Evolutionary conservation across 306 rosid species (phyloP), one percentile per base, ranked within the genome.

Genomic region (Leucaena leucocephala): DNA sequence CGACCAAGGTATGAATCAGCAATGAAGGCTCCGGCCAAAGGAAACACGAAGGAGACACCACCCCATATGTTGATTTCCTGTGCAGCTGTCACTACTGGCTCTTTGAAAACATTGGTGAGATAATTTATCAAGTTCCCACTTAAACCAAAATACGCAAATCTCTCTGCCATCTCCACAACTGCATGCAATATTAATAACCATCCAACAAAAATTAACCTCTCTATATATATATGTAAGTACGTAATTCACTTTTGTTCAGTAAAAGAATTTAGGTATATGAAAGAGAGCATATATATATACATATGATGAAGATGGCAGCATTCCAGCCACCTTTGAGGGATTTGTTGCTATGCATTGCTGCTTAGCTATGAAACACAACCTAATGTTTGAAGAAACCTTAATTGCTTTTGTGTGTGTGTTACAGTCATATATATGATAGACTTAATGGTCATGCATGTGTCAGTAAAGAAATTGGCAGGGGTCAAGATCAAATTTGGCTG

Each of bases 251-350:
- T 49, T 49, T 15, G 54, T 49, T 49, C 14, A 38, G 5, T 38
- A 4, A 38, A 4, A 38, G 42, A 38, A 38, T 6, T 38, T 38
- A 38, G 4, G 42, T 38, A 38, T 38, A 38, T 38, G 21, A 50
- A 50, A 55, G 62, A 55, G 27, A 54, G 59, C 4, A 54, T 54
- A 40, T 6, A 6, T 40, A 49, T 2, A 9, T 17, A 58, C 64
- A 58, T 58, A 58, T 58, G 64, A 57, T 57, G 64, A 57, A 57
- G 64, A 59, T 59, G 65, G 65, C 65, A 22, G 65, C 38, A 59
- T 59, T 59, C 65, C 65, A 59, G 65, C 65, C 65, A 59, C 65
- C 65, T 59, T 59, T 59, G 19, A 44, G 36, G 44, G 68, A 11
- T 33, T 13, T 62, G 19, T 14, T 62, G 68, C n/a, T 1, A 63